These are phyloP conservation scores for Meira nashicola DNA, from an alignment of 1,284 basidiomycete species.

Conservation along the genomic window DNA sequence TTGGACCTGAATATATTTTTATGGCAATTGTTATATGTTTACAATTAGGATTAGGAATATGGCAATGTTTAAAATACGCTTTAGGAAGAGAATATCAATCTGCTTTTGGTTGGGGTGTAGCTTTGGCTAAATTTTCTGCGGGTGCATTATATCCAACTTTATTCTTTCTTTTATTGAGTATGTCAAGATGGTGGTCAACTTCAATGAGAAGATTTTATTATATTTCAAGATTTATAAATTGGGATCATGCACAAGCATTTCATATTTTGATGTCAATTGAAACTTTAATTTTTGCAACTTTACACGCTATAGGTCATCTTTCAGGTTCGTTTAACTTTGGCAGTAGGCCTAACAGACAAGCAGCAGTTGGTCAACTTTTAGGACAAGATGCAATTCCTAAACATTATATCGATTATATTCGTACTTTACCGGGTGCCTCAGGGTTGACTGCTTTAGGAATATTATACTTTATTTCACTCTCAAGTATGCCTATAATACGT, in stretches of 20 bases:
- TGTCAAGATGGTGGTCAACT: constrained; percentile 9
- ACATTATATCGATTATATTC: constrained; percentile 7
- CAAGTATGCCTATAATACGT: constrained; percentile 5
- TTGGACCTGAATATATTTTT: constrained; percentile 10
- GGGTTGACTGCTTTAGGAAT: constrained; percentile 9
- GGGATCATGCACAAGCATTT: constrained; percentile 10
- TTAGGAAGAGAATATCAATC: background rate
- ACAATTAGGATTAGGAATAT: constrained; percentile 14
- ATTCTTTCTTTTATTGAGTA: constrained; percentile 15
- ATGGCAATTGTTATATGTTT: constrained; percentile 9
- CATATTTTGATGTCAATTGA: constrained; percentile 9
- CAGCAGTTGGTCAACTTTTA: constrained; percentile 1
- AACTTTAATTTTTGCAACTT: background rate
- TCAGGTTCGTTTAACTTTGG: constrained; percentile 14
- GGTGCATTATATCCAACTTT: constrained; percentile 18
- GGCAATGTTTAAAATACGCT: constrained; percentile 16
- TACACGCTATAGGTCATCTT: constrained; percentile 17
- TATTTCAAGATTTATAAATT: constrained; percentile 14
- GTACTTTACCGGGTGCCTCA: constrained; percentile 5
- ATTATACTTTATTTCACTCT: constrained; percentile 12
- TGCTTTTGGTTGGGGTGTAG: constrained; percentile 17
- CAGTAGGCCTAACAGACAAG: constrained; percentile 4
- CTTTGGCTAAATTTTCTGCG: constrained; percentile 15
- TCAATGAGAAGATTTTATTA: background rate
- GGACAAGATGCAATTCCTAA: constrained; percentile 1